A percentile compares a stretch with the other conserved stretches of the same genome.
phyloP scores from a whole-genome alignment of 805 yeast species.

The Saccharomyces mikatae region DNA sequence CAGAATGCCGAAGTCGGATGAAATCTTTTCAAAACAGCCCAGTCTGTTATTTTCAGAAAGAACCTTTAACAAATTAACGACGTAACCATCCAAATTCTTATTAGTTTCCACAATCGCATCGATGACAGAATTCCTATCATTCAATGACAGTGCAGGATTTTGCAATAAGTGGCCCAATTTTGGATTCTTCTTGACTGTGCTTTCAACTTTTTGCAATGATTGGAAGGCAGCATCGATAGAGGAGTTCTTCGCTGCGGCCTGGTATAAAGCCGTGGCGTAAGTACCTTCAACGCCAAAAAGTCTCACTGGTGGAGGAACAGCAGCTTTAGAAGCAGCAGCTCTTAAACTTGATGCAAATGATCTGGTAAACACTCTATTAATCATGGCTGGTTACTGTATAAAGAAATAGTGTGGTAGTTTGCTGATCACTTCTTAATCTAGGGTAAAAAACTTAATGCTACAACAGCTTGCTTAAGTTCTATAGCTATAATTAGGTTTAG shows the following conservation, averaged over 20 bases:
- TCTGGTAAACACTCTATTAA: neutral
- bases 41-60: conserved; percentile 94
- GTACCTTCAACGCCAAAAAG: conserved; percentile 94
- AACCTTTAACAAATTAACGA: conserved; percentile 71
- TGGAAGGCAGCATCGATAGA: conserved; percentile 61
- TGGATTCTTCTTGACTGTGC: conserved; percentile 50
- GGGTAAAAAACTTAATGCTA: neutral
- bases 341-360: neutral
- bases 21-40: conserved; percentile 54
- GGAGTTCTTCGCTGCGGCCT: conserved; percentile 81
- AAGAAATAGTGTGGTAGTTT: neutral
- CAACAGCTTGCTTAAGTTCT: neutral
- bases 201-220: conserved; percentile 51
- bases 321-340: conserved; percentile 3
- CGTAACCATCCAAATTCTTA: conserved; percentile 51
- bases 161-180: conserved; percentile 53
- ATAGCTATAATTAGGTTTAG: neutral
- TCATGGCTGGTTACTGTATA: neutral
- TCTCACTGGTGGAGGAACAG: conserved; percentile 82
- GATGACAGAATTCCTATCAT: conserved; percentile 67
- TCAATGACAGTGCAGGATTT: conserved; percentile 77
- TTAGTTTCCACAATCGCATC: conserved; percentile 37
- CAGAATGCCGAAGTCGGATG: conserved; percentile 64
- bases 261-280: conserved; percentile 88
- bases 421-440: neutral